A percentile compares a stretch with the other conserved stretches of the same genome.
Conservation (phyloP, 75 land plant species). For the Picea glauca region DNA sequence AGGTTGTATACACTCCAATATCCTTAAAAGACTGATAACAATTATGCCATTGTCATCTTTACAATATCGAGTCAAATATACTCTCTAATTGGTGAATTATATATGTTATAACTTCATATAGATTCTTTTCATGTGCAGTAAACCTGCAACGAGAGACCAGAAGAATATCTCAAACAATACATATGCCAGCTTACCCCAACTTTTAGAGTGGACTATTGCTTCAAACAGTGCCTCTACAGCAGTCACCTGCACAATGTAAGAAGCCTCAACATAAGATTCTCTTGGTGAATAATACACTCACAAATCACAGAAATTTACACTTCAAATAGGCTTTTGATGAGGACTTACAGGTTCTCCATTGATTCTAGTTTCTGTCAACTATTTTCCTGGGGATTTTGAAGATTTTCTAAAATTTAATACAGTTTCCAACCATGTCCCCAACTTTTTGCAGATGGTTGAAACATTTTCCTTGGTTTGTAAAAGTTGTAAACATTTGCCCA, state of each 20-base stretch:
- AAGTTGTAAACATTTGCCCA: no score
- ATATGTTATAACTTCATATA: constrained; percentile 54
- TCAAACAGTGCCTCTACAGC: constrained; percentile 39
- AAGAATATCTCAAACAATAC: constrained; percentile 70
- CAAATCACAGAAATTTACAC: not conserved
- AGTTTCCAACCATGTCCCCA: no score
- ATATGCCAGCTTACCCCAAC: constrained; percentile 64
- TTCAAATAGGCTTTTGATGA: no score
- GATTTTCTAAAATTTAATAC: no score
- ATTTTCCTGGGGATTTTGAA: no score
- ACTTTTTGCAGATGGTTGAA: no score
- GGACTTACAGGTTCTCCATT: no score
- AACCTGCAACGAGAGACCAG: constrained; percentile 69
- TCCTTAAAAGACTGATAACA: not conserved
- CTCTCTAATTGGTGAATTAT: not conserved
- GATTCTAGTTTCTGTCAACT: no score
- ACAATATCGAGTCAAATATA: not conserved
- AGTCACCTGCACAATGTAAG: constrained; percentile 42
- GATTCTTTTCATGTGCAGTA: constrained; percentile 45
- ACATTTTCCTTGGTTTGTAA: no score
- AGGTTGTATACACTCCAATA: not conserved
- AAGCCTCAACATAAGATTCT: constrained; percentile 11
- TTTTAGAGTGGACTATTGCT: constrained; percentile 43
- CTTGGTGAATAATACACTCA: not conserved
- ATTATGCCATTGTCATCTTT: no score